Evolutionary conservation across 306 rosid genomes (phyloP), one percentile per base, ranked within the genome.

Genomic region (Geum urbanum): DNA sequence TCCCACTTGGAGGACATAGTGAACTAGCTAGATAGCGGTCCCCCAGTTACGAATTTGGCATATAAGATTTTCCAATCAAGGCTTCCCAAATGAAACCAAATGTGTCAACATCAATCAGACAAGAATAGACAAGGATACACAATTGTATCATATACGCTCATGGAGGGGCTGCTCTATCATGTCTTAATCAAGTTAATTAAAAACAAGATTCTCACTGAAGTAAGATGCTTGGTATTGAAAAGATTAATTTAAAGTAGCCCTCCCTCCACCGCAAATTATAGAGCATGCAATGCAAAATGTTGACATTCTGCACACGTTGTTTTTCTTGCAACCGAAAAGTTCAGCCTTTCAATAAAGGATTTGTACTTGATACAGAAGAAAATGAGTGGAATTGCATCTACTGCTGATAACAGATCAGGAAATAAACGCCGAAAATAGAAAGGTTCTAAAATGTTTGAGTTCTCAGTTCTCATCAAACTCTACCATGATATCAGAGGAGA

Each of bases 101-200:
- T 12, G 15, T 32, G 9, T 58, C 43, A 14, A 32, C 66, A 72
- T 76, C 53, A 48, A 66, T 74, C 69, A 51, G 56, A 77, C 61
- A n/a, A 41, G 63, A 60, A 22, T 62, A 32, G 74, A 76, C 70
- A 74, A 24, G 71, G 53, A 67, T 53, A 43, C 20, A 41, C 35
- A 72, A 77, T 68, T 65, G 56, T 18, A 71, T 48, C 24, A 51
- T 59, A 19, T 32, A 44, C 47, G 40, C 76, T 43, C 73, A 79
- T 19, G 18, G 65, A 15, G 67, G 66, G 1, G 4, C 75, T 67
- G 67, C 76, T 75, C 84, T 78, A 59, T 81, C 59, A 68, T 49
- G 82, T 79, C 71, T 76, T 64, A 68, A 62, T 72, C 70, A 76
- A 81, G 83, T 77, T 76, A 74, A 84, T 82, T 82, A 85, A 66